These are phyloP conservation scores for Sporothrix curviconia DNA, from an alignment of 2,329 filamentous ascomycete species.

Conservation along the genomic window DNA sequence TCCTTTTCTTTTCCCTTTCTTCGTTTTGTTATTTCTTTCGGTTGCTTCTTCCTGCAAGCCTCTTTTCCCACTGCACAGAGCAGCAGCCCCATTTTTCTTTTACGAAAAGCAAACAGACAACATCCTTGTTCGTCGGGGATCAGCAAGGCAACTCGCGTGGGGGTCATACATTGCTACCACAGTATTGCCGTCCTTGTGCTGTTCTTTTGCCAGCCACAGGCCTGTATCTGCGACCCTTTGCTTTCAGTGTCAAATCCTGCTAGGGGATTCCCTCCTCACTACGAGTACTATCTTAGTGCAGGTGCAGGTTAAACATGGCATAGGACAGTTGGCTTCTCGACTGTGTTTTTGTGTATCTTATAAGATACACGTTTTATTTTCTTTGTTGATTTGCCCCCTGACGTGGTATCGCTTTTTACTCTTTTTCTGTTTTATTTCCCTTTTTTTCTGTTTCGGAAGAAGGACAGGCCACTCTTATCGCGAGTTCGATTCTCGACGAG, in stretches of 20 bases:
- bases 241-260: neutral
- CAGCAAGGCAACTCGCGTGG: slow-evolving; percentile 9
- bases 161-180: slow-evolving; percentile 4
- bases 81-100: neutral
- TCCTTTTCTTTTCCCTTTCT: neutral
- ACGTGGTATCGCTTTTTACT: neutral
- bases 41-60: neutral
- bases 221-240: too few relatives aligned
- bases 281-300: too few relatives aligned
- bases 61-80: neutral
- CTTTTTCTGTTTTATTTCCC: neutral
- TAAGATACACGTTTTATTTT: too few relatives aligned
- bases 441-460: neutral
- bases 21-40: neutral
- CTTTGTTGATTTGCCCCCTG: neutral
- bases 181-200: neutral
- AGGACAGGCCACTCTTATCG: neutral
- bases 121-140: slow-evolving; percentile 2
- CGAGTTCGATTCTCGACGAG: too few relatives aligned
- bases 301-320: too few relatives aligned
- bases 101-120: neutral
- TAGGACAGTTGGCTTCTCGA: too few relatives aligned
- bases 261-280: too few relatives aligned
- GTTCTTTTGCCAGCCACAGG: neutral
- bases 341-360: too few relatives aligned